phyloP scores from a whole-genome alignment of 495 filamentous ascomycete species.

The Aeminium ludgeri region DNA sequence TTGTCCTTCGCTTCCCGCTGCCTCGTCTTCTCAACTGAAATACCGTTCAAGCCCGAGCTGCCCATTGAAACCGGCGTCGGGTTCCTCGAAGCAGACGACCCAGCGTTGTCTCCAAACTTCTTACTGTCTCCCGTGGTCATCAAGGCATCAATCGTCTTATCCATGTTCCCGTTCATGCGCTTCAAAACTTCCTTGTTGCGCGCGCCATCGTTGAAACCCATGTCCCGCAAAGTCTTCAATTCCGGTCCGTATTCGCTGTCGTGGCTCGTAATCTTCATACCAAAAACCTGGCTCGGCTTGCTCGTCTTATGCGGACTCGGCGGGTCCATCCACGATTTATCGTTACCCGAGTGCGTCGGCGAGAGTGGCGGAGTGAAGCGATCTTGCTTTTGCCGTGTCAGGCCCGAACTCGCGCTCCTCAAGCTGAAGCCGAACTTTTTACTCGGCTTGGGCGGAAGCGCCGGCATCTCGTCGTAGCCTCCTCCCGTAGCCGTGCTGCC shows the following conservation, averaged over 20 bases:
- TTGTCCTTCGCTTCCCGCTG: slow-evolving; percentile 5
- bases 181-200: slow-evolving; percentile 65
- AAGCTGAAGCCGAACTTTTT: slow-evolving; percentile 59
- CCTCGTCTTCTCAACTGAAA: slow-evolving; percentile 16
- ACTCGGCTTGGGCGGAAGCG: slow-evolving; percentile 66
- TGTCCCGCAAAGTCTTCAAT: slow-evolving; percentile 60
- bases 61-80: slow-evolving; percentile 11
- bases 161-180: slow-evolving; percentile 63
- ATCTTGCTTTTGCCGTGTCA: slow-evolving; percentile 5
- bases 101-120: slow-evolving; percentile 18
- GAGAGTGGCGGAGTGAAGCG: slow-evolving; percentile 18
- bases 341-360: slow-evolving; percentile 18
- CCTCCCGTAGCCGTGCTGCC: slow-evolving; percentile 31
- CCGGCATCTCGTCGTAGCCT: slow-evolving; percentile 43
- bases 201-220: slow-evolving; percentile 81
- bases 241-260: slow-evolving; percentile 44
- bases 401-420: slow-evolving; percentile 47
- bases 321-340: slow-evolving; percentile 10
- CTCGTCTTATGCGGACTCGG: slow-evolving; percentile 19
- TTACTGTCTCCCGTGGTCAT: slow-evolving; percentile 57
- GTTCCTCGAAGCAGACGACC: slow-evolving; percentile 7
- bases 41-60: slow-evolving; percentile 11
- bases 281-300: slow-evolving; percentile 49
- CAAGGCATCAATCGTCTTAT: slow-evolving; percentile 68
- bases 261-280: slow-evolving; percentile 43